Conservation (phyloP, 106 monocot species). For the Dioscorea alata region DNA sequence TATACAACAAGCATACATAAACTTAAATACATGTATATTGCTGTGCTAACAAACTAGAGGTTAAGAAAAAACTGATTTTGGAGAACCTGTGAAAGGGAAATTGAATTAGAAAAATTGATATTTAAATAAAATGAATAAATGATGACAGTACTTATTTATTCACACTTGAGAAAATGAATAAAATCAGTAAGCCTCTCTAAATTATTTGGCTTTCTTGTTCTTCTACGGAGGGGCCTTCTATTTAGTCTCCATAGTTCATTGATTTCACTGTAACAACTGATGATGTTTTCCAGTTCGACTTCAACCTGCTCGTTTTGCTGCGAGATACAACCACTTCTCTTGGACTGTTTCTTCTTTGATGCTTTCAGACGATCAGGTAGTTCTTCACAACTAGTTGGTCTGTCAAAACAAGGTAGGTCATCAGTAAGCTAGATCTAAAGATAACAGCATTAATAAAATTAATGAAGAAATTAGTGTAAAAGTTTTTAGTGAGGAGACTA, state of each 20-base stretch:
- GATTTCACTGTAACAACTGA: slow-evolving; percentile 34
- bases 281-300: slow-evolving; percentile 24
- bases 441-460: not conserved
- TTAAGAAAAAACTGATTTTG: no score
- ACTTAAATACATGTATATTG: no score
- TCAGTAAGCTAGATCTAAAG: not conserved
- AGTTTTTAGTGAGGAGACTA: not conserved
- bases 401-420: slow-evolving; percentile 6
- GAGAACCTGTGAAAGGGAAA: not conserved
- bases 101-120: slow-evolving; percentile 21
- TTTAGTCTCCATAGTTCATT: slow-evolving; percentile 57
- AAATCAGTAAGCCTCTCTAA: slow-evolving; percentile 18
- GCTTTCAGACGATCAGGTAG: slow-evolving; percentile 27
- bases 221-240: slow-evolving; percentile 45
- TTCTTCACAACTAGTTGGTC: slow-evolving; percentile 27
- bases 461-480: not conserved
- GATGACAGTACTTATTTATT: slow-evolving; percentile 6
- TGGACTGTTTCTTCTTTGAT: slow-evolving; percentile 16
- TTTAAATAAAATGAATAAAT: slow-evolving; percentile 14
- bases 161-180: slow-evolving; percentile 5
- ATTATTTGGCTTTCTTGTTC: slow-evolving; percentile 44
- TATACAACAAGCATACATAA: no score
- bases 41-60: no score
- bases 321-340: slow-evolving; percentile 13
- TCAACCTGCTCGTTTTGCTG: slow-evolving; percentile 15